Conservation (phyloP, 371 early-diverging fungal species). For the Syncephalastrum sp. region DNA sequence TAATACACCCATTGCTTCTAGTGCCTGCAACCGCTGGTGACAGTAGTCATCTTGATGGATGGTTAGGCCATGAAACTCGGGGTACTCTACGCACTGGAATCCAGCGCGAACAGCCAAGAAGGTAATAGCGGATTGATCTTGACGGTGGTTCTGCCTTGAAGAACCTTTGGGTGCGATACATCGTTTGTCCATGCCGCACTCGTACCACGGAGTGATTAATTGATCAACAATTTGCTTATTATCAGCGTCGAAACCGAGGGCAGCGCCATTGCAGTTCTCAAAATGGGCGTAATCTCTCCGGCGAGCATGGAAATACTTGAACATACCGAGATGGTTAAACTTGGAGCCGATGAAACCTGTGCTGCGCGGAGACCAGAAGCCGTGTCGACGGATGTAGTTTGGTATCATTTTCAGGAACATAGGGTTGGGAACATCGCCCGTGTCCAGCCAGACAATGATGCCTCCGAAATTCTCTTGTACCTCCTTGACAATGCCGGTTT, state of each 20-base stretch:
- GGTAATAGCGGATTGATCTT: constrained; percentile 54
- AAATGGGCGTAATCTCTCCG: constrained; percentile 31
- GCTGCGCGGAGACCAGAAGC: constrained; percentile 50
- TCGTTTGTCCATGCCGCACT: constrained; percentile 34
- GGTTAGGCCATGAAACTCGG: constrained; percentile 53
- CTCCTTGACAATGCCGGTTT: constrained; percentile 56
- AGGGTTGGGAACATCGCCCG: constrained; percentile 42
- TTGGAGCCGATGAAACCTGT: constrained; percentile 36
- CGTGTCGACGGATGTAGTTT: constrained; percentile 21
- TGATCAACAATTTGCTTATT: constrained; percentile 29
- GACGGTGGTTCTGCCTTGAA: constrained; percentile 49
- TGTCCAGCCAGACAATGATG: constrained; percentile 51
- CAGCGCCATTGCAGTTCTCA: constrained; percentile 53
- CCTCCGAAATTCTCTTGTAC: constrained; percentile 46
- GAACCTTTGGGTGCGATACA: constrained; percentile 55
- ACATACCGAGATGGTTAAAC: constrained; percentile 49
- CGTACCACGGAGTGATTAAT: constrained; percentile 43
- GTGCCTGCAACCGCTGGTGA: constrained; percentile 25
- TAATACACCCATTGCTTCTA: constrained; percentile 18
- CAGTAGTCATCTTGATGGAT: constrained; percentile 55
- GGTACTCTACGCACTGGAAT: constrained; percentile 33
- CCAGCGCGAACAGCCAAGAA: constrained; percentile 37
- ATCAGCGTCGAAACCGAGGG: constrained; percentile 43
- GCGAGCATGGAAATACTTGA: constrained; percentile 28
- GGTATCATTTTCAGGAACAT: constrained; percentile 43